A percentile compares a stretch with the other conserved stretches of the same genome.
Conservation (phyloP, 768 basidiomycete species). For the Calocybe indica region DNA sequence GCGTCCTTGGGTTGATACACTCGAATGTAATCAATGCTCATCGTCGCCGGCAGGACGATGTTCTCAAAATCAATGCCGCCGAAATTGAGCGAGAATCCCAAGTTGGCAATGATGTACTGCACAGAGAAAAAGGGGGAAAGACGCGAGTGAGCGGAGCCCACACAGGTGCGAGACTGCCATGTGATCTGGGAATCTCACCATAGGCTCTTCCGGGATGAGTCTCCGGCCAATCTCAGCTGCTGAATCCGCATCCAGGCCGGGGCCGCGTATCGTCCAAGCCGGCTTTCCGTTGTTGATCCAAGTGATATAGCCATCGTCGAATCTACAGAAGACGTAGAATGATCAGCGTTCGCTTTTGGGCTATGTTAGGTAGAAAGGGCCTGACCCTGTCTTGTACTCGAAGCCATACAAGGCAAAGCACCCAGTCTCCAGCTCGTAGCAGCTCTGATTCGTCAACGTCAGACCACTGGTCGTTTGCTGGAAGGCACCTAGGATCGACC, state of each 20-base stretch:
- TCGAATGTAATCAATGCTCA: constrained; percentile 79
- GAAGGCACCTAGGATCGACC: constrained; percentile 33
- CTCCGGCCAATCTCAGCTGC: constrained; percentile 47
- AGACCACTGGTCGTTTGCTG: constrained; percentile 75
- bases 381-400: constrained; percentile 46
- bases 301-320: constrained; percentile 47
- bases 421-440: constrained; percentile 44
- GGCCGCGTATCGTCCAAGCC: constrained; percentile 47
- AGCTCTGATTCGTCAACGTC: constrained; percentile 51
- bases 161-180: constrained; percentile 19
- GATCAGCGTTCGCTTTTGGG: constrained; percentile 7
- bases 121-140: background rate
- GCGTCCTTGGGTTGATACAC: constrained; percentile 56
- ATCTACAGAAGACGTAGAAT: constrained; percentile 24
- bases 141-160: constrained; percentile 1
- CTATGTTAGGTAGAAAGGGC: constrained; percentile 12
- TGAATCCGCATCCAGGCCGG: constrained; percentile 45
- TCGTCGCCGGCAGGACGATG: constrained; percentile 47
- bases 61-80: constrained; percentile 56
- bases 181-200: constrained; percentile 34
- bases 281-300: constrained; percentile 52
- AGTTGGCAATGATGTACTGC: constrained; percentile 65
- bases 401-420: constrained; percentile 34
- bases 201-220: constrained; percentile 66
- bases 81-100: constrained; percentile 67